Evolutionary conservation across 495 filamentous ascomycete species (phyloP), one percentile per base, ranked within the genome.

Genomic region (Amphirosellinia nigrospora): DNA sequence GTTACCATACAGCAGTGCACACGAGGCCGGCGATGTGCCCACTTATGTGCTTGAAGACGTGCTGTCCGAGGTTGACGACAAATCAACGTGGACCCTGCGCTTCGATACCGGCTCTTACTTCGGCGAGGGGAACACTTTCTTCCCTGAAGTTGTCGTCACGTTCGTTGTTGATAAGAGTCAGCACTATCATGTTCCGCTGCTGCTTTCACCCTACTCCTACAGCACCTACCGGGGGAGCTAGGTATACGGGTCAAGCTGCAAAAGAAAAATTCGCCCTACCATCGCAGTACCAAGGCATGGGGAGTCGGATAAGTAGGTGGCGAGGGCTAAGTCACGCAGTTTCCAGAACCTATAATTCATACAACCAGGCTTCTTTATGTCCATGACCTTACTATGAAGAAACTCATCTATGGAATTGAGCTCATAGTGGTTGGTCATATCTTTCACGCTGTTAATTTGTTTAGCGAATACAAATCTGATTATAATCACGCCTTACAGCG

Each of bases 161-260:
- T 97, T 99, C 79, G 88, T 87, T 53, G 93, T 95, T 3, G 85
- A 88, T 70, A 84, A 86, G 59, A 89, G 83, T 15, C 86, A 92
- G 82, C 92, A 96, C 82, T 98, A 94, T 74, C 96, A 99, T 87
- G 92, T 99, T 4, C 96, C 96, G 32, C 82, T 99, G 77, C 73
- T 99, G 78, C 78, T 99, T 81, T 89, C 93, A 65, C 94, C 94
- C 52, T 98, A 90, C 84, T 93, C 90, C 75, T 99, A 97, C 82
- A 93, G 93, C 60, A 98, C 96, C 7, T 99, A 99, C 80, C 84
- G 96, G 74, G 96, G 96, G 39, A 88, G 86, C 68, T 90, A 72
- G 75, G 64, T 56, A 7, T 3, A 19, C 21, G 28, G 5, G 21
- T 10, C 28, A 26, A 41, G 21, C 36, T 21, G 4, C 21, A 13